Evolutionary conservation across 2,329 filamentous ascomycete species (phyloP), one percentile per base, ranked within the genome.

Genomic region (Pyrenophora seminiperda): DNA sequence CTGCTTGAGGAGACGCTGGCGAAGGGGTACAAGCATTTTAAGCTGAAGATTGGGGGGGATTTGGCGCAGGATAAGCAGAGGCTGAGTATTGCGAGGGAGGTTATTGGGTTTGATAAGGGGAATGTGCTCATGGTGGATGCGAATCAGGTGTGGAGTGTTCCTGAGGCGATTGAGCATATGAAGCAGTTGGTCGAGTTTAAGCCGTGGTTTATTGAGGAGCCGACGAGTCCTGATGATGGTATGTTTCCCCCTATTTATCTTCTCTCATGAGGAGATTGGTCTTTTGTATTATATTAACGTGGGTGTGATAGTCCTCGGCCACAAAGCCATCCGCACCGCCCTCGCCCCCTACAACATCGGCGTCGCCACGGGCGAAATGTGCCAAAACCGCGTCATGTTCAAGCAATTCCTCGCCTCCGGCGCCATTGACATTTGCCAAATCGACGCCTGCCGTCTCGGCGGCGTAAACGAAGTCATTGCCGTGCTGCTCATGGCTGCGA

Each of bases 151-250:
- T 96, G 91, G 91, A 90, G 87, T 41, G 91, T 96, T 29, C 90
- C 90, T 1, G 90, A 96, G 76, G 91, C 91, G 6, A 91, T 96
- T 63, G 83, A 83, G 55, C 91, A 93, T 79, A 95, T 96, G 90
- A 82, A 86, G 67, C 75, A 90, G 67, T 84, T 96, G 38, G 83
- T 83, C 48, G 86, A 91, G 63, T 96, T 91, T 78, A 88, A 89
- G 79, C 89, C 89, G 6, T 94, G 90, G 89, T 96, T 96, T 77
- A 96, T 96, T 69, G 91, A 96, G 77, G 91, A 96, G 80, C 91
- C 91, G 2, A 96, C 91, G 11, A 90, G 86, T 17, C 91, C 91
- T 10, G 91, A 96, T 68, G 91, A 96, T 71, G 67, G 69, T 71
- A 64, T 5, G 67, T 58, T 40, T 29, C 27, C 6, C 9, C 13